phyloP scores from a whole-genome alignment of 495 filamentous ascomycete genomes.

The Aspergillus campestris region DNA sequence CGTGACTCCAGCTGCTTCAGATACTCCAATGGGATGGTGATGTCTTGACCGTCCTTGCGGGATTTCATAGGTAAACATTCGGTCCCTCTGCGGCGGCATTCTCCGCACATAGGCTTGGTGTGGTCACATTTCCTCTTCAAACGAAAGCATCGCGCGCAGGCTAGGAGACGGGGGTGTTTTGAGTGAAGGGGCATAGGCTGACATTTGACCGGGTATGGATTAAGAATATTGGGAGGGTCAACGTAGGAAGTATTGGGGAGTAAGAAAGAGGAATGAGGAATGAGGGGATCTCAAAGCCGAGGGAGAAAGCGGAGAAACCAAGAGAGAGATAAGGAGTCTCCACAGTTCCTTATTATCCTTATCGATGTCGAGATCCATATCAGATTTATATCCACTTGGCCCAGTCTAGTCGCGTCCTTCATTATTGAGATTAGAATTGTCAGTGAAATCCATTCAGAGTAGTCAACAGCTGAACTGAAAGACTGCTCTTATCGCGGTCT shows the following conservation, averaged over 20 bases:
- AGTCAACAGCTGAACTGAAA: too few relatives aligned
- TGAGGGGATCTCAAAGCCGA: background rate
- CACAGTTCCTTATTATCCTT: too few relatives aligned
- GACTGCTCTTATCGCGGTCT: too few relatives aligned
- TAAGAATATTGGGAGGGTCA: constrained; percentile 4
- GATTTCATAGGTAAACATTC: constrained; percentile 26
- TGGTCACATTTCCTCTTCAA: constrained; percentile 30
- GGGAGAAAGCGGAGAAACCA: too few relatives aligned
- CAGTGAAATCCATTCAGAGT: too few relatives aligned
- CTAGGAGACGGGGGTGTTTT: constrained; percentile 6
- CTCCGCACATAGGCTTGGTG: constrained; percentile 24
- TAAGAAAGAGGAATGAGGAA: background rate
- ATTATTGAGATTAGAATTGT: too few relatives aligned
- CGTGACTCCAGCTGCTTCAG: constrained; percentile 20
- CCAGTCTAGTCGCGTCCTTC: too few relatives aligned
- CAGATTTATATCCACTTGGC: too few relatives aligned
- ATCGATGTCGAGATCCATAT: background rate
- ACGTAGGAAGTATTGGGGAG: constrained; percentile 35
- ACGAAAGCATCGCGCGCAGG: constrained; percentile 27
- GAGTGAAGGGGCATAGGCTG: constrained; percentile 1
- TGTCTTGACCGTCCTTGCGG: constrained; percentile 18
- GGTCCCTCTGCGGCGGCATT: constrained; percentile 24
- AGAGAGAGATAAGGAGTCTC: too few relatives aligned
- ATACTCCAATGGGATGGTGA: constrained; percentile 26
- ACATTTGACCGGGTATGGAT: too few relatives aligned